Percentiles rank a stretch among this genome's conserved stretches.
phyloP scores from a whole-genome alignment of 2,329 filamentous ascomycete species.

The Sclerotinia glacialis region DNA sequence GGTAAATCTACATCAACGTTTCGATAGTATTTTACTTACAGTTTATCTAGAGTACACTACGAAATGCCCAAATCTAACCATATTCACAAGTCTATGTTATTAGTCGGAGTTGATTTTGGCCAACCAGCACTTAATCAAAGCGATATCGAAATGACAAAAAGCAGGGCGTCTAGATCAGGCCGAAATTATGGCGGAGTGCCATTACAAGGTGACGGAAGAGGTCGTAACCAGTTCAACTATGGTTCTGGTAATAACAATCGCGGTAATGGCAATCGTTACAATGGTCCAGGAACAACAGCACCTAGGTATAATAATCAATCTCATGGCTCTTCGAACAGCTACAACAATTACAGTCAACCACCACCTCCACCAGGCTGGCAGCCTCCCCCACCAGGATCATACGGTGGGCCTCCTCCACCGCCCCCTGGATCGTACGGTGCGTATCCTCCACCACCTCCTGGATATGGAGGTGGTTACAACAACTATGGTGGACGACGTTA shows the following conservation, averaged over 20 bases:
- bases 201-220: slow-evolving; percentile 49
- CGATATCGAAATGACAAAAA: slow-evolving; percentile 71
- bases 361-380: slow-evolving; percentile 40
- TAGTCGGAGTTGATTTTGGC: slow-evolving; percentile 76
- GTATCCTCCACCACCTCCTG: slow-evolving; percentile 23
- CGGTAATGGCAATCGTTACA: slow-evolving; percentile 19
- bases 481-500: slow-evolving; percentile 15
- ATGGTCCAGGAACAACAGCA: slow-evolving; percentile 16
- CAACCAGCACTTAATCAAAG: slow-evolving; percentile 67
- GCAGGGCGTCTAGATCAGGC: slow-evolving; percentile 63
- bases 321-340: slow-evolving; percentile 23
- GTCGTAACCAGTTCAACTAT: slow-evolving; percentile 55
- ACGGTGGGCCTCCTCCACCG: slow-evolving; percentile 48
- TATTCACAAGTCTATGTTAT: slow-evolving; percentile 88
- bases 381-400: slow-evolving; percentile 47
- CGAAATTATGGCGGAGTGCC: slow-evolving; percentile 68
- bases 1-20: slow-evolving; percentile 50
- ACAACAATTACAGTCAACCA: slow-evolving; percentile 32
- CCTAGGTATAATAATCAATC: slow-evolving; percentile 22
- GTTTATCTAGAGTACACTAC: slow-evolving; percentile 68
- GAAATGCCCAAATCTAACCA: slow-evolving; percentile 71
- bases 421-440: slow-evolving; percentile 39
- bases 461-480: slow-evolving; percentile 27
- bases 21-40: slow-evolving; percentile 24
- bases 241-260: slow-evolving; percentile 37